phyloP scores from a whole-genome alignment of 2,329 filamentous ascomycete species.

The Periconia sp. region DNA sequence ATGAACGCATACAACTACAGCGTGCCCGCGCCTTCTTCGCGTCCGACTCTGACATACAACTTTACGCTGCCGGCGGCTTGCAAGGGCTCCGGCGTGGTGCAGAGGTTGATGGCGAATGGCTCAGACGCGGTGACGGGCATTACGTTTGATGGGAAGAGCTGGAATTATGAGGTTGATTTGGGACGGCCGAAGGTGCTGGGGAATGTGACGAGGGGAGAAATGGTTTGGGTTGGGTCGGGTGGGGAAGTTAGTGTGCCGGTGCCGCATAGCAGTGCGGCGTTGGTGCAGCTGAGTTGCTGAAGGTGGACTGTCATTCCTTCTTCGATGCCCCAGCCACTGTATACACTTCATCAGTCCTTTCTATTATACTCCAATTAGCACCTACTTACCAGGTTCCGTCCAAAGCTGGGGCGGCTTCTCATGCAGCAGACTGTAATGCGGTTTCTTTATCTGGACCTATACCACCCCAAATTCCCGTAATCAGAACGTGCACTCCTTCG shows the following conservation, averaged over 20 bases:
- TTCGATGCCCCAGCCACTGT: too few species aligned
- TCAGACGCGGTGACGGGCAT: conserved; percentile 65
- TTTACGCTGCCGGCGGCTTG: conserved; percentile 43
- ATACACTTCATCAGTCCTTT: too few species aligned
- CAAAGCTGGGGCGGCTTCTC: too few species aligned
- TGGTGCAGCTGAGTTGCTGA: conserved; percentile 15
- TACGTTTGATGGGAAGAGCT: conserved; percentile 64
- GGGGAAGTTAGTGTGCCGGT: conserved; percentile 9
- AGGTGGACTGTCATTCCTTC: too few species aligned
- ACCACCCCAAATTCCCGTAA: too few species aligned
- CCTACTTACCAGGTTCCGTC: too few species aligned
- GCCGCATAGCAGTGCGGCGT: conserved; percentile 11
- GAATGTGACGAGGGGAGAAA: conserved; percentile 53
- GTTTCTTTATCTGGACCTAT: too few species aligned
- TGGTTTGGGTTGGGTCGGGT: conserved; percentile 7
- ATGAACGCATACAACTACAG: conserved; percentile 63
- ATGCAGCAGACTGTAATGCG: too few species aligned
- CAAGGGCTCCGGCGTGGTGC: conserved; percentile 39
- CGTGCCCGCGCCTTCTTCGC: conserved; percentile 23
- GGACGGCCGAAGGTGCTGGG: conserved; percentile 56
- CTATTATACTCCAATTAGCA: too few species aligned
- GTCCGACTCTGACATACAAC: conserved; percentile 44
- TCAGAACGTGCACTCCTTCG: too few species aligned
- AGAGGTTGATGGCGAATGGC: conserved; percentile 61
- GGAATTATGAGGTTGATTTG: conserved; percentile 60